Percentiles rank a stretch among this genome's conserved stretches.
Evolutionary conservation across 305 asterid species (phyloP).

Genomic region (Fraxinus velutina): DNA sequence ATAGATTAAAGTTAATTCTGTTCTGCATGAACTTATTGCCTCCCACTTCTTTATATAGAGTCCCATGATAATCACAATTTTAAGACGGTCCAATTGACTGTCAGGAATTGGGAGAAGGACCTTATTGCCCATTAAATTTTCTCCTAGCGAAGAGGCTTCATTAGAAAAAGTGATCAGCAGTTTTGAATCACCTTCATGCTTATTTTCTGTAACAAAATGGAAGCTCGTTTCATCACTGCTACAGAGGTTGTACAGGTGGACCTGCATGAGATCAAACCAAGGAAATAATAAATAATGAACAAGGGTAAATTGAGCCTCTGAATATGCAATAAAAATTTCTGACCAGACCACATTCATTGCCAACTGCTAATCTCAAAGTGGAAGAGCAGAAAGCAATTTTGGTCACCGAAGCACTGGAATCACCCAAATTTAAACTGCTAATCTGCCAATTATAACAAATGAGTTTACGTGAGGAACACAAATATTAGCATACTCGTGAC

Average conservation of each 20-base stretch:
- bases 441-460: slow-evolving; percentile 49
- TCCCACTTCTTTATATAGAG: slow-evolving; percentile 14
- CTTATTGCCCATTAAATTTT: neutral
- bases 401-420: slow-evolving; percentile 56
- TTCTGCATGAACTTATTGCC: slow-evolving; percentile 3
- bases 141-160: neutral
- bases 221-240: slow-evolving; percentile 42
- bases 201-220: slow-evolving; percentile 59
- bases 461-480: slow-evolving; percentile 14
- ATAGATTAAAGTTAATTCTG: neutral
- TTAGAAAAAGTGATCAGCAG: slow-evolving; percentile 12
- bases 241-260: slow-evolving; percentile 56
- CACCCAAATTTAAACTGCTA: slow-evolving; percentile 39
- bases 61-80: slow-evolving; percentile 1
- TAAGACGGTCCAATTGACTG: slow-evolving; percentile 16
- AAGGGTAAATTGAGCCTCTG: slow-evolving; percentile 18
- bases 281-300: slow-evolving; percentile 26
- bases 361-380: slow-evolving; percentile 73
- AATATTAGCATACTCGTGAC: neutral
- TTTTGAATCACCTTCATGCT: slow-evolving; percentile 61
- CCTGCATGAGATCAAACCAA: slow-evolving; percentile 43
- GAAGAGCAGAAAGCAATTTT: slow-evolving; percentile 58
- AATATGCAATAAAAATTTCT: slow-evolving; percentile 39
- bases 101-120: slow-evolving; percentile 10
- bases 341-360: slow-evolving; percentile 86